Conservation (phyloP, 345 rosid species). For the Linum usitatissimum region DNA sequence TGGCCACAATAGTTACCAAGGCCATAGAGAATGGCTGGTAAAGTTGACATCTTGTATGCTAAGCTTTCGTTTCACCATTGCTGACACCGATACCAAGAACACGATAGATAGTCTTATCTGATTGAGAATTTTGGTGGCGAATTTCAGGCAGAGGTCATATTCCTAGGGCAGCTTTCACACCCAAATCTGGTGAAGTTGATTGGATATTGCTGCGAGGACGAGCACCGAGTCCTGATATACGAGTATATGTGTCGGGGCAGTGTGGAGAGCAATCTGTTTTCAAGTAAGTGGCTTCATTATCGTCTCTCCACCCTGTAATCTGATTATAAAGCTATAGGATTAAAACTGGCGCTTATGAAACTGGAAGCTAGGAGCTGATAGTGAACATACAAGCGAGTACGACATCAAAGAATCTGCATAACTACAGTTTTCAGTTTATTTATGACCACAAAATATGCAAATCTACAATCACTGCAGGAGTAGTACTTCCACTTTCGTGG, state of each 20-base stretch:
- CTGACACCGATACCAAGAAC: neutral
- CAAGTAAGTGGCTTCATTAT: conserved; percentile 40
- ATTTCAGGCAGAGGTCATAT: conserved; percentile 89
- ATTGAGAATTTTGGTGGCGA: conserved; percentile 10
- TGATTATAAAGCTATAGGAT: neutral
- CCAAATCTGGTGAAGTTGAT: conserved; percentile 86
- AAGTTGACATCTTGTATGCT: conserved; percentile 6
- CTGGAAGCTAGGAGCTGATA: neutral
- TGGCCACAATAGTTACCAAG: conserved; percentile 82
- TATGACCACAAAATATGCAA: neutral
- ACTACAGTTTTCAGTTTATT: too few species aligned
- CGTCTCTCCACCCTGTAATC: too few species aligned
- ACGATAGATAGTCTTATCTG: neutral
- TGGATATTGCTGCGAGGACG: conserved; percentile 89
- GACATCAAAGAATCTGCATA: too few species aligned
- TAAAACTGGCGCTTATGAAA: neutral
- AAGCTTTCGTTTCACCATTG: neutral
- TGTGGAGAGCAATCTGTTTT: conserved; percentile 76
- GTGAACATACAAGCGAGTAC: neutral
- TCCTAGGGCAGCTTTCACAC: conserved; percentile 92
- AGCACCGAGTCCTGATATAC: conserved; percentile 69
- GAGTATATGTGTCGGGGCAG: conserved; percentile 96
- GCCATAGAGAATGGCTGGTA: conserved; percentile 99
- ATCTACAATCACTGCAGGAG: conserved; percentile 39
- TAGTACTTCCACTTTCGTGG: conserved; percentile 91